Percentiles rank a stretch among this genome's conserved stretches.
These are phyloP conservation scores for Echinochloa phyllopogon DNA, from an alignment of 176 grass and related monocot genomes.

Conservation along the genomic window DNA sequence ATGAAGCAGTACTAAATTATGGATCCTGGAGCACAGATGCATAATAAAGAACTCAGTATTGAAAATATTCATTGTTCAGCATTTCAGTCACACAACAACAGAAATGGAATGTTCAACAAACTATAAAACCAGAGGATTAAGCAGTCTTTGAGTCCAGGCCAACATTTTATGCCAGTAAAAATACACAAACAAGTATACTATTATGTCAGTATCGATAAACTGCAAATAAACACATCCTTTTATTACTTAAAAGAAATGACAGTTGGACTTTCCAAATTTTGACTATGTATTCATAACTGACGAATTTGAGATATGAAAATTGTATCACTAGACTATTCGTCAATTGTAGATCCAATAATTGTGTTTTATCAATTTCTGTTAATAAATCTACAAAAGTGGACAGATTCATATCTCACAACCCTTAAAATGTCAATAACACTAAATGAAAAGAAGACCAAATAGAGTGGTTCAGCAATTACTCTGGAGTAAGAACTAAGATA, in stretches of 20 bases:
- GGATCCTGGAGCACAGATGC: background rate
- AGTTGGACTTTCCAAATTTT: background rate
- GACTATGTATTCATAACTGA: background rate
- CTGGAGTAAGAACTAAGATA: constrained; percentile 8
- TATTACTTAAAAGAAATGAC: background rate
- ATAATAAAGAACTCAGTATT: background rate
- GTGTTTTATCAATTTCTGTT: background rate
- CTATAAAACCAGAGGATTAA: background rate
- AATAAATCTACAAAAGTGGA: background rate
- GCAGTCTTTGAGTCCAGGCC: background rate
- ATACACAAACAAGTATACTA: background rate
- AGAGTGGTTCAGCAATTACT: constrained; percentile 17
- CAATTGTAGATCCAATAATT: background rate
- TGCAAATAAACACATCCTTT: background rate
- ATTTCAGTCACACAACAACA: background rate
- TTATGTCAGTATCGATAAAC: background rate
- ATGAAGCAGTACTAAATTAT: background rate
- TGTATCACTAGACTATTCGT: background rate
- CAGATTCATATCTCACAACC: background rate
- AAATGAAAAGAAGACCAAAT: background rate
- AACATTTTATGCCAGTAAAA: background rate
- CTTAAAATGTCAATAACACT: background rate
- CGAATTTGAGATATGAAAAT: background rate
- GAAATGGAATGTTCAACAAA: background rate
- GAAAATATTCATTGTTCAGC: background rate